These are phyloP conservation scores for Astraeus odoratus DNA, from an alignment of 768 basidiomycete genomes.

Conservation along the genomic window DNA sequence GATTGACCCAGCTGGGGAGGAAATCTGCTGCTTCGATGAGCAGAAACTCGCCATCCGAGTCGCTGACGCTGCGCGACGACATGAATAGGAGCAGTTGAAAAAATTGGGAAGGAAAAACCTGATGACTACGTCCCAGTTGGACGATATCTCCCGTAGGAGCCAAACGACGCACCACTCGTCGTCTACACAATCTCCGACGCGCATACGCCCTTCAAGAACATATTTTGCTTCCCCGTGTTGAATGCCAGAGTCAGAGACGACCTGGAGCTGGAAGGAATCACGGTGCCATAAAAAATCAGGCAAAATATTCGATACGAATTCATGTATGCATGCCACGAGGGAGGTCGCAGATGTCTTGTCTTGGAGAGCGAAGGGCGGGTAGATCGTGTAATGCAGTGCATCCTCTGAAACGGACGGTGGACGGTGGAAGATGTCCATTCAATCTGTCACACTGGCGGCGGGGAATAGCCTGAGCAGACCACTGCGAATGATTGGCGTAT, in stretches of 20 bases:
- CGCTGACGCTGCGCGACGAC: conserved; percentile 39
- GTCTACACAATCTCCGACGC: conserved; percentile 94
- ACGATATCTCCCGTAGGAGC: conserved; percentile 72
- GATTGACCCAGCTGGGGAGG: conserved; percentile 87
- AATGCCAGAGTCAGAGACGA: conserved; percentile 42
- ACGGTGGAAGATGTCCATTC: conserved; percentile 69
- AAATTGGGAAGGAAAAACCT: conserved; percentile 43
- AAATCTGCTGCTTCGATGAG: conserved; percentile 93
- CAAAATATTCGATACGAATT: conserved; percentile 48
- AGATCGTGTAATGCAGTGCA: conserved; percentile 69
- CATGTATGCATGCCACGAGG: conserved; percentile 60
- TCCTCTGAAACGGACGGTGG: conserved; percentile 81
- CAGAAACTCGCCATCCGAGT: conserved; percentile 93
- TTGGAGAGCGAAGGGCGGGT: conserved; percentile 46
- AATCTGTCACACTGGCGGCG: too few species aligned
- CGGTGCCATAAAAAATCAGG: conserved; percentile 75
- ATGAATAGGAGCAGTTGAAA: conserved; percentile 1
- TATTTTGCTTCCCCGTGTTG: conserved; percentile 30
- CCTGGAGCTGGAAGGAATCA: conserved; percentile 74
- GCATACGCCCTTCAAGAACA: conserved; percentile 74
- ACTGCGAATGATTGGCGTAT: too few species aligned
- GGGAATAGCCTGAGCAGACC: too few species aligned
- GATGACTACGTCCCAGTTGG: conserved; percentile 73
- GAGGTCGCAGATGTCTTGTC: conserved; percentile 58
- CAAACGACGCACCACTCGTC: conserved; percentile 97